Base-by-base conservation (phyloP, 352 stramenopile species). In the Thraustotheca clavata region DNA sequence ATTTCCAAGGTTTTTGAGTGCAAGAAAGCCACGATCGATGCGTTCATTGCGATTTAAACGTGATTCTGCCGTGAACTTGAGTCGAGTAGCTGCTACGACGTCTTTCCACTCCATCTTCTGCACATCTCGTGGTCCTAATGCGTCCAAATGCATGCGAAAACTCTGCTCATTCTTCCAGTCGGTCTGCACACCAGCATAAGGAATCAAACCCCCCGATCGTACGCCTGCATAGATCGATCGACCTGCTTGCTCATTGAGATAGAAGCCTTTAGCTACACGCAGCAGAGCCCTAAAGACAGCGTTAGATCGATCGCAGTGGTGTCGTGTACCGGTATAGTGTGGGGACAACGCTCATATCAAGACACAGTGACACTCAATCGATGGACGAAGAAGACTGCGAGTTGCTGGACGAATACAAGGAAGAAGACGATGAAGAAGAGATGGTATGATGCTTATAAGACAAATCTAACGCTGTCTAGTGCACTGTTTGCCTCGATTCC, bases 401-500 rank as follows among this genome's bases (percentile, higher is more conserved):
- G 11, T 22, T 65, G n/a, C 18, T 50, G 40, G 38, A 54, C 16
- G 57, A 65, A 20, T 29, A 26, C 36, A 46, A 65, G 12, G 24
- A 54, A 24, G 38, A 52, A 7, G 57, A 8, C 57, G 57, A 54
- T 32, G 57, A 65, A 14, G 55, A 62, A 11, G 55, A 62, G 22
- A 62, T 11, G 35, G 33, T 49, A 62, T 16, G 18, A 54, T 24
- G 33, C 27, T 50, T 27, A 12, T 62, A 20, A 40, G 24, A 27
- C 27, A 14, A 49, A 5, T 14, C 16, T 7, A 6, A 54, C 57
- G 16, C 18, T 27, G 7, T 11, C 0, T 33, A 91, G 82, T 94
- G 84, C 62, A 91, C 78, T 32, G 91, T 94, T 59, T 94, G 84
- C 59, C 79, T 89, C 38, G 84, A 94, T 48, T 35, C 77, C 11